A percentile compares a stretch with the other conserved stretches of the same genome.
Evolutionary conservation across 768 basidiomycete species (phyloP).

Genomic region (Mycena rebaudengoi): DNA sequence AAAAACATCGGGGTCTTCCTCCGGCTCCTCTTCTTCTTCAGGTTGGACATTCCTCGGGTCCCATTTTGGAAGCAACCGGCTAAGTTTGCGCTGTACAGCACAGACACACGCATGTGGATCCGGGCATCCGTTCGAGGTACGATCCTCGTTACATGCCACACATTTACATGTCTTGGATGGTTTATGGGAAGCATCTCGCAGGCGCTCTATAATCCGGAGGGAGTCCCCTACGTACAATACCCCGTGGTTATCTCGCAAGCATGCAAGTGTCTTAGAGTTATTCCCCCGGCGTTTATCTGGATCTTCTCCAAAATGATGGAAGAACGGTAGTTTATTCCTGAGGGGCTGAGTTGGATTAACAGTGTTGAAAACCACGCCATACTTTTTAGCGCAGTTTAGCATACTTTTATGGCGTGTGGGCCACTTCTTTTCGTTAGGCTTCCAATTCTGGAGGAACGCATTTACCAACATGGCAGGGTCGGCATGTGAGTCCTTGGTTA

Average conservation of each 20-base stretch:
- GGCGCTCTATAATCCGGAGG: neutral
- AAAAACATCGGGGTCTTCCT: neutral
- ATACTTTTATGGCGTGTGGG: neutral
- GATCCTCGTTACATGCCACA: neutral
- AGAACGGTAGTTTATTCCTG: neutral
- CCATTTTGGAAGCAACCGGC: neutral
- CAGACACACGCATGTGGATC: neutral
- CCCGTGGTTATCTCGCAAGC: neutral
- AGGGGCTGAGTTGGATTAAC: neutral
- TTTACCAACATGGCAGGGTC: neutral
- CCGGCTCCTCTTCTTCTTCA: neutral
- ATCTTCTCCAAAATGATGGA: neutral
- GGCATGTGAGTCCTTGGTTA: neutral
- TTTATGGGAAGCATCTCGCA: neutral
- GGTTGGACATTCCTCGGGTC: neutral
- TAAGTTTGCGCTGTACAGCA: neutral
- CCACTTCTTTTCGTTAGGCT: neutral
- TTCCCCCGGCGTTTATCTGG: too few species aligned
- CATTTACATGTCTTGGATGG: neutral
- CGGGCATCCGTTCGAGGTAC: neutral
- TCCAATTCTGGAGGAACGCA: neutral
- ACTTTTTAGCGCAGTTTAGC: constrained; percentile 1
- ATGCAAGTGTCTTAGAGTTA: neutral
- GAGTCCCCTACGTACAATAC: neutral
- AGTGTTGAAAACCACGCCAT: neutral